phyloP scores from a whole-genome alignment of 1,284 basidiomycete genomes.

The Cutaneotrichosporon sp. region DNA sequence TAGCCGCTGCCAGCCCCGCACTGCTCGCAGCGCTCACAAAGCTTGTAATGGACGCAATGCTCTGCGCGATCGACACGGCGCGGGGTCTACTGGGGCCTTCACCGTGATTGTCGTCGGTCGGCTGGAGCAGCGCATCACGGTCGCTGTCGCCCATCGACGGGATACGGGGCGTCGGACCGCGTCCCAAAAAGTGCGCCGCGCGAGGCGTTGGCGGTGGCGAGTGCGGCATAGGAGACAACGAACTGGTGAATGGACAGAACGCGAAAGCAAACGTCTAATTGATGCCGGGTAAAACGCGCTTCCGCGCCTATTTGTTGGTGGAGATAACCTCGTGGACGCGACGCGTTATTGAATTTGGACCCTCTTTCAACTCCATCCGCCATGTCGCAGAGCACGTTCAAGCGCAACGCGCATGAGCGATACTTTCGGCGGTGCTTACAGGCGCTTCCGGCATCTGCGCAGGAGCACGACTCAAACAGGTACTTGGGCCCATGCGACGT shows the following conservation, averaged over 20 bases:
- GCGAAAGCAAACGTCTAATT: no score
- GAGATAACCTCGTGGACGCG: conserved; percentile 5
- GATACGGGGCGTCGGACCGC: background rate
- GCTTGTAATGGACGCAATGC: conserved; percentile 4
- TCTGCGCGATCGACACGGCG: conserved; percentile 4
- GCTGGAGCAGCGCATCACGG: background rate
- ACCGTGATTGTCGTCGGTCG: conserved; percentile 3
- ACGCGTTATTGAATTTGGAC: background rate
- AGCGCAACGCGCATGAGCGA: conserved; percentile 43
- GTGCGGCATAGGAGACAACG: background rate
- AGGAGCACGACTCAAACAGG: conserved; percentile 45
- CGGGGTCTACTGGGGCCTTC: background rate
- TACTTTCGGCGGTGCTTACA: conserved; percentile 44
- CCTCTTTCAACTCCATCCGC: background rate
- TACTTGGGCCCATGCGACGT: conserved; percentile 9
- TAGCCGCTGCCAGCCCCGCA: background rate
- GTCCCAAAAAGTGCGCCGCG: background rate
- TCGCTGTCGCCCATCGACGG: background rate
- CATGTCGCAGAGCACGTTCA: conserved; percentile 40
- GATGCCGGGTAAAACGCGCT: no score
- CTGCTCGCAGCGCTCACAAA: conserved; percentile 1
- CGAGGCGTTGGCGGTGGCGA: conserved; percentile 7
- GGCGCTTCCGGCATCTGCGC: conserved; percentile 38
- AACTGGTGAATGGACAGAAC: background rate
- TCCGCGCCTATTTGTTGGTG: no score